Percentiles rank a stretch among this genome's conserved stretches.
These are phyloP conservation scores for Monilinia vaccinii-corymbosi DNA, from an alignment of 2,329 filamentous ascomycete genomes.

Conservation along the genomic window DNA sequence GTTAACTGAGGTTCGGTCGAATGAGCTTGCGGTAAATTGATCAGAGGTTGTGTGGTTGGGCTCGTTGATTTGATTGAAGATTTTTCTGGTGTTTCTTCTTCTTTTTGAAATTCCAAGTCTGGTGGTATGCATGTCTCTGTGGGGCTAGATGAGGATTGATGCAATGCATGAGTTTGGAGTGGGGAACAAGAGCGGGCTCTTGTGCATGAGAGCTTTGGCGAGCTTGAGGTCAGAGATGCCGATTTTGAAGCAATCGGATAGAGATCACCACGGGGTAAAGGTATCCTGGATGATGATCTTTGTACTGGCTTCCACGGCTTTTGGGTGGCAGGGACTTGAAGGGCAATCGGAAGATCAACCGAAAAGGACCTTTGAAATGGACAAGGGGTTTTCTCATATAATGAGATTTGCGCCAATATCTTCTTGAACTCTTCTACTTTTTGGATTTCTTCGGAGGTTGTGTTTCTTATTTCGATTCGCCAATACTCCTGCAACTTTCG, in stretches of 20 bases:
- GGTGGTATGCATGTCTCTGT: not conserved
- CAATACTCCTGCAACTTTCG: conserved; percentile 70
- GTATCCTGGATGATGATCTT: conserved; percentile 12
- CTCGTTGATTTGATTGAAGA: not conserved
- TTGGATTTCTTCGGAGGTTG: conserved; percentile 51
- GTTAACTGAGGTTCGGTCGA: not conserved
- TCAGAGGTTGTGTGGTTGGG: not conserved
- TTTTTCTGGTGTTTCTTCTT: conserved; percentile 1
- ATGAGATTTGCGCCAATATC: conserved; percentile 62
- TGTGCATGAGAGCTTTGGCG: conserved; percentile 2
- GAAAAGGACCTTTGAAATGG: conserved; percentile 74
- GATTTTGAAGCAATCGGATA: conserved; percentile 10
- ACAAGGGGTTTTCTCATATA: conserved; percentile 81
- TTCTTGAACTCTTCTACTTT: conserved; percentile 59
- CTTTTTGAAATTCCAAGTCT: not conserved
- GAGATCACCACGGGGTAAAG: conserved; percentile 8
- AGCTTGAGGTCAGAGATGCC: not conserved
- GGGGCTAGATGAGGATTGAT: not conserved
- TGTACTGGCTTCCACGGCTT: conserved; percentile 56
- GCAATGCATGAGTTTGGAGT: conserved; percentile 5
- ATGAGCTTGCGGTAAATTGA: not conserved
- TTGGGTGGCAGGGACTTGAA: conserved; percentile 55
- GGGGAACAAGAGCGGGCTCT: conserved; percentile 4
- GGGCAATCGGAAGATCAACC: conserved; percentile 61
- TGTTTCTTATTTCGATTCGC: conserved; percentile 74